Percentiles rank a stretch among this genome's conserved stretches.
These are phyloP conservation scores for Colletotrichum theobromicola DNA, from an alignment of 2,329 filamentous ascomycete species.

Conservation along the genomic window DNA sequence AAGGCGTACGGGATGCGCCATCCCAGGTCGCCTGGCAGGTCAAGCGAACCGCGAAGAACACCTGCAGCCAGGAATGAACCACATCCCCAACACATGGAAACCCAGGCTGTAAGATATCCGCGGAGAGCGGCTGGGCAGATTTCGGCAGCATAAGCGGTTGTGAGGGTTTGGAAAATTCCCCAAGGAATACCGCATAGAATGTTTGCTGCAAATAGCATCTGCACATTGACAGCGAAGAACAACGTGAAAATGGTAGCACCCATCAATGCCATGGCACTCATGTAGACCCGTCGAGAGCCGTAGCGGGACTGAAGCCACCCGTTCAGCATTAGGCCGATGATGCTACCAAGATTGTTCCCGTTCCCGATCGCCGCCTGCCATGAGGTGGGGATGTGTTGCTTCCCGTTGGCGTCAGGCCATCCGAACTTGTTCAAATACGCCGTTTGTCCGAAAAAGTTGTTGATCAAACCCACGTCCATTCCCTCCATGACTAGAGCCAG, in stretches of 20 bases:
- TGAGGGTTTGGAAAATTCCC: conserved; percentile 39
- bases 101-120: conserved; percentile 42
- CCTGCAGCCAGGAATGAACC: conserved; percentile 40
- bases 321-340: conserved; percentile 46
- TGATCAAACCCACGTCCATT: conserved; percentile 43
- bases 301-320: conserved; percentile 41
- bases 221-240: conserved; percentile 38
- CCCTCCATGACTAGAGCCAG: conserved; percentile 35
- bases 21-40: conserved; percentile 19
- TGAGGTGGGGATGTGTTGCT: conserved; percentile 44
- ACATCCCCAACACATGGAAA: conserved; percentile 44
- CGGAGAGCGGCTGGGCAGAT: conserved; percentile 41
- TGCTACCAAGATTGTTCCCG: conserved; percentile 43
- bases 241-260: conserved; percentile 40
- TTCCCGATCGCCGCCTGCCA: conserved; percentile 50
- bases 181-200: conserved; percentile 33
- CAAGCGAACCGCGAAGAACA: conserved; percentile 33
- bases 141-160: conserved; percentile 43
- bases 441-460: conserved; percentile 41
- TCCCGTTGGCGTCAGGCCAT: conserved; percentile 33
- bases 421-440: conserved; percentile 38
- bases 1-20: conserved; percentile 42
- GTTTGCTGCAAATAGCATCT: conserved; percentile 34
- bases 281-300: conserved; percentile 41
- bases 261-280: conserved; percentile 38